Conservation (phyloP, 75 land plant species). For the Isoetes taiwanensis region DNA sequence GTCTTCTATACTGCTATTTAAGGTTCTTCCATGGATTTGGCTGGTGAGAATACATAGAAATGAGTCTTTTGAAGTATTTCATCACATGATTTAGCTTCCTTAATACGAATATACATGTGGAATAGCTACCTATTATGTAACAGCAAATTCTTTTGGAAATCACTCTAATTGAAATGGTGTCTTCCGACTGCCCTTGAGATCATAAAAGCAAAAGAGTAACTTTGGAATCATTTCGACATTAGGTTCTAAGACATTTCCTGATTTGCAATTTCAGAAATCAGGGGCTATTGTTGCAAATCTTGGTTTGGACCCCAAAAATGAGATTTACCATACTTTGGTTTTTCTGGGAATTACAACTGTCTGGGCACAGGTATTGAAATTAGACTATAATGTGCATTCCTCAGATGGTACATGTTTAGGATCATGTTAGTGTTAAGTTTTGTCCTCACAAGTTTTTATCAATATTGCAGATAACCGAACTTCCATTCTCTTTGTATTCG, state of each 20-base stretch:
- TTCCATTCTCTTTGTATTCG: slow-evolving; percentile 93
- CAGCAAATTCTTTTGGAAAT: too few species aligned
- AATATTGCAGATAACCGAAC: slow-evolving; percentile 59
- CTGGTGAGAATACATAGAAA: slow-evolving; percentile 33
- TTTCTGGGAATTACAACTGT: slow-evolving; percentile 66
- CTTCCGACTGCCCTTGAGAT: background rate
- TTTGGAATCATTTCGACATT: background rate
- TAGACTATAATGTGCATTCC: background rate
- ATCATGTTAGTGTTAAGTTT: background rate
- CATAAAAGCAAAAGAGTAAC: background rate
- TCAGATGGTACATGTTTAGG: background rate
- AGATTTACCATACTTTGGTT: slow-evolving; percentile 70
- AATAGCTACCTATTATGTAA: too few species aligned
- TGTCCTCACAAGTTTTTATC: background rate
- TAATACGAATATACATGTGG: too few species aligned
- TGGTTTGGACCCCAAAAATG: slow-evolving; percentile 72
- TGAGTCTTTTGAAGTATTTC: background rate
- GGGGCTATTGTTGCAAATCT: slow-evolving; percentile 28
- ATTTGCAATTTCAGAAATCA: slow-evolving; percentile 40
- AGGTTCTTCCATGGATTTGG: slow-evolving; percentile 87
- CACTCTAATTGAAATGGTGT: background rate
- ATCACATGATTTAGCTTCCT: background rate
- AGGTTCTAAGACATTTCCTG: background rate
- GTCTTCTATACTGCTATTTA: slow-evolving; percentile 43
- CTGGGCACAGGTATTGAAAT: slow-evolving; percentile 76